These are phyloP conservation scores for Lyophyllum semitale DNA, from an alignment of 768 basidiomycete genomes.

Conservation along the genomic window DNA sequence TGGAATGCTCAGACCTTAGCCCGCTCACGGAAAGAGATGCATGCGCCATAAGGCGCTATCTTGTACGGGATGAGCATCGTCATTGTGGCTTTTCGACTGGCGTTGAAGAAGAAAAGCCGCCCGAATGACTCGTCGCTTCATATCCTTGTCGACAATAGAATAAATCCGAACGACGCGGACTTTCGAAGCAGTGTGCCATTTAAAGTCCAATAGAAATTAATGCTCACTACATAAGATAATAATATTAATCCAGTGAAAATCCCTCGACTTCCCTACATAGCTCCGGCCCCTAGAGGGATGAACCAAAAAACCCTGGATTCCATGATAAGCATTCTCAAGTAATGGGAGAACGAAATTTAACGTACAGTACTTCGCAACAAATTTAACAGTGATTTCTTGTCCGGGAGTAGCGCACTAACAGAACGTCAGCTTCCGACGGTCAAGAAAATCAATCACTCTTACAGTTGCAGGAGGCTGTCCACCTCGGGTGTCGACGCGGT, in stretches of 20 bases:
- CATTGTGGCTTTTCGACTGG: too few relatives aligned
- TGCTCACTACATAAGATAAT: too few relatives aligned
- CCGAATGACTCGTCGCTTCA: too few relatives aligned
- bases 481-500: constrained; percentile 51
- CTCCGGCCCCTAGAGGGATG: constrained; percentile 11
- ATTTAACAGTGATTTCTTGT: constrained; percentile 45
- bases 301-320: constrained; percentile 23
- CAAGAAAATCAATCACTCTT: constrained; percentile 16
- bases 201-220: too few relatives aligned
- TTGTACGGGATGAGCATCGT: constrained; percentile 57
- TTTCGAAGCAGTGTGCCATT: too few relatives aligned
- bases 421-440: neutral
- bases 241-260: neutral
- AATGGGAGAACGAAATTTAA: neutral
- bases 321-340: neutral
- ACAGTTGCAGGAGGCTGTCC: constrained; percentile 57
- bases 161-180: neutral
- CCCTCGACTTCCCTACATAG: neutral
- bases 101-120: neutral
- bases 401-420: constrained; percentile 36
- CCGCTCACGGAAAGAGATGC: too few relatives aligned
- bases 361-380: constrained; percentile 55
- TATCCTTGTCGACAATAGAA: neutral
- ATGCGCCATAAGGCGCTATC: too few relatives aligned
- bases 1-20: too few relatives aligned